Evolutionary conservation across 2,329 filamentous ascomycete species (phyloP).

Genomic region (Cytospora schulzeri): DNA sequence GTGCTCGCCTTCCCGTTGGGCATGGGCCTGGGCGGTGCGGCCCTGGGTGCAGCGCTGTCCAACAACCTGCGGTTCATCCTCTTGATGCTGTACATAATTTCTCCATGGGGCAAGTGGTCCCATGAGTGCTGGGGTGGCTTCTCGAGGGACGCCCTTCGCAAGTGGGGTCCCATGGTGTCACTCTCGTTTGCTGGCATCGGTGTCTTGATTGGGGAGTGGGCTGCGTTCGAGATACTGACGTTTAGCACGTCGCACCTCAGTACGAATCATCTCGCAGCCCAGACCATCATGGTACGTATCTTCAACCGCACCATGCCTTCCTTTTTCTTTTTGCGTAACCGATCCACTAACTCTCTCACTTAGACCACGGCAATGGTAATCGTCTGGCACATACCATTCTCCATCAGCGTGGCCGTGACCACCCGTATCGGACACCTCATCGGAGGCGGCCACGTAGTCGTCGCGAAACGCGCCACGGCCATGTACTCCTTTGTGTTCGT

Average conservation of each 20-base stretch:
- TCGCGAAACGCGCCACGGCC: slow-evolving; percentile 37
- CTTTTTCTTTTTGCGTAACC: background rate
- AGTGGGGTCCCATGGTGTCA: slow-evolving; percentile 44
- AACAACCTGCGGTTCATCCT: slow-evolving; percentile 52
- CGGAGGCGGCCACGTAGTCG: slow-evolving; percentile 39
- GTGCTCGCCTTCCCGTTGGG: slow-evolving; percentile 45
- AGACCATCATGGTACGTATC: slow-evolving; percentile 39
- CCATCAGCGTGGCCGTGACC: slow-evolving; percentile 44
- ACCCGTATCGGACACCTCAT: slow-evolving; percentile 47
- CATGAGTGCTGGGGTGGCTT: slow-evolving; percentile 49
- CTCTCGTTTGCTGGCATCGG: slow-evolving; percentile 43
- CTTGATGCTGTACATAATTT: slow-evolving; percentile 48
- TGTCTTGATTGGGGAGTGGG: slow-evolving; percentile 47
- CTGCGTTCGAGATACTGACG: slow-evolving; percentile 46
- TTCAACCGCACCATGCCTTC: background rate
- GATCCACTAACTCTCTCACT: background rate
- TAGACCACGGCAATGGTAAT: slow-evolving; percentile 43
- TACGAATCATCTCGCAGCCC: slow-evolving; percentile 45
- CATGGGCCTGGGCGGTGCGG: slow-evolving; percentile 54
- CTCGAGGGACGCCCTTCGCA: slow-evolving; percentile 35
- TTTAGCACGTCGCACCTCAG: slow-evolving; percentile 48
- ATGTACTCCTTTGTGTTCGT: slow-evolving; percentile 40
- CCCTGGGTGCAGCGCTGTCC: slow-evolving; percentile 50
- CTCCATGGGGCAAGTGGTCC: slow-evolving; percentile 42
- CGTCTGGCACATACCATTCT: slow-evolving; percentile 48